A percentile compares a stretch with the other conserved stretches of the same genome.
Conservation (phyloP, 805 yeast species). For the Yamadazyma insecticola region DNA sequence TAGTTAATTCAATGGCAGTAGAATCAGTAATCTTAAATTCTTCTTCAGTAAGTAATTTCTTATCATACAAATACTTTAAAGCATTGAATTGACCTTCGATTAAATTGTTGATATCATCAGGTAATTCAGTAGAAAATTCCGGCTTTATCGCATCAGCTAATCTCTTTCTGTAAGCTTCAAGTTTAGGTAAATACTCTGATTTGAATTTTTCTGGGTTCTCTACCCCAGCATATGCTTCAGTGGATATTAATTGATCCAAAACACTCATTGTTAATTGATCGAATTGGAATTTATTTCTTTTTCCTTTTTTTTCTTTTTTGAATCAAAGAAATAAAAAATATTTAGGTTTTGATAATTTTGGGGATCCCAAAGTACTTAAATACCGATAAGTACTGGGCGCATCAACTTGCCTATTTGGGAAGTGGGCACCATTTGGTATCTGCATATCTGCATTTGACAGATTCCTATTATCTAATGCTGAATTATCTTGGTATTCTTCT, state of each 20-base stretch:
- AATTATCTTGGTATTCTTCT: too few relatives aligned
- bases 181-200: conserved; percentile 38
- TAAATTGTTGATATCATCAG: conserved; percentile 27
- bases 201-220: conserved; percentile 41
- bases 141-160: conserved; percentile 25
- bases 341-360: too few relatives aligned
- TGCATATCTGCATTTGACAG: too few relatives aligned
- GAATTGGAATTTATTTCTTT: too few relatives aligned
- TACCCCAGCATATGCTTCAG: conserved; percentile 25
- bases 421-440: too few relatives aligned
- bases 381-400: too few relatives aligned
- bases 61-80: conserved; percentile 28
- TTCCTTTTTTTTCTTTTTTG: too few relatives aligned
- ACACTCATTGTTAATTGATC: too few relatives aligned
- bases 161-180: conserved; percentile 30
- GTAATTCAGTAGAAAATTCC: conserved; percentile 27
- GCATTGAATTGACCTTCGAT: conserved; percentile 31
- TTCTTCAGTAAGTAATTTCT: conserved; percentile 26
- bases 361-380: too few relatives aligned
- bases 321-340: too few relatives aligned
- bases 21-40: conserved; percentile 38
- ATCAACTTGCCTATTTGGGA: too few relatives aligned
- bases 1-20: conserved; percentile 21
- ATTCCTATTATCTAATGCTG: too few relatives aligned
- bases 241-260: conserved; percentile 23